Evolutionary conservation across 768 basidiomycete species (phyloP).

Genomic region (Psilocybe subaeruginosa): DNA sequence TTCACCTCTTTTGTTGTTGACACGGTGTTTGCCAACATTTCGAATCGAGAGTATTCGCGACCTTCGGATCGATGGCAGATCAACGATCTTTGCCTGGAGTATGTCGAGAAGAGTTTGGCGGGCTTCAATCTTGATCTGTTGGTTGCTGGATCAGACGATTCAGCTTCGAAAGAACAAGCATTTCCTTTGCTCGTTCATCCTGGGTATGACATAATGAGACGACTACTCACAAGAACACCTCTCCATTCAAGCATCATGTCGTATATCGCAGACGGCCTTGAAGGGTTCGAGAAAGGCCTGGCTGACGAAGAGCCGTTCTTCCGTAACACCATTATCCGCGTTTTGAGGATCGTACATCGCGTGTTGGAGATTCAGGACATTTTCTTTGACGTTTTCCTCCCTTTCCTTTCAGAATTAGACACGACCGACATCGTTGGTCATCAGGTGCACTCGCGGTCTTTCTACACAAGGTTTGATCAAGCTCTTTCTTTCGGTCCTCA

Average conservation of each 20-base stretch:
- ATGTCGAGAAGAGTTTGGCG: conserved; percentile 82
- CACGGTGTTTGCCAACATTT: conserved; percentile 81
- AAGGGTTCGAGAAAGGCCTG: conserved; percentile 72
- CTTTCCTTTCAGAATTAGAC: conserved; percentile 69
- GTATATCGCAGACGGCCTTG: conserved; percentile 80
- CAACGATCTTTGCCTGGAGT: conserved; percentile 83
- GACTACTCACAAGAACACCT: conserved; percentile 71
- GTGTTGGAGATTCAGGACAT: conserved; percentile 85
- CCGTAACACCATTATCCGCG: conserved; percentile 74
- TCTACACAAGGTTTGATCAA: conserved; percentile 76
- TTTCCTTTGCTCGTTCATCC: conserved; percentile 75
- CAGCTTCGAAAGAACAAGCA: conserved; percentile 49
- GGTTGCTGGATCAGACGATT: conserved; percentile 58
- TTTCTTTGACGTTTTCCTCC: conserved; percentile 87
- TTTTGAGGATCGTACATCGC: conserved; percentile 80
- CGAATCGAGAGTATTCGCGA: conserved; percentile 72
- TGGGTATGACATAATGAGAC: conserved; percentile 84
- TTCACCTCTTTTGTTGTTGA: conserved; percentile 89
- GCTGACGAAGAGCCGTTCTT: conserved; percentile 75
- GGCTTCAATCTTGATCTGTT: conserved; percentile 82
- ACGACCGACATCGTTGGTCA: conserved; percentile 49
- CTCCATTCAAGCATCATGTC: conserved; percentile 77
- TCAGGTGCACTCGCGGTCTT: conserved; percentile 62
- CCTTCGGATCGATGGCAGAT: conserved; percentile 85
- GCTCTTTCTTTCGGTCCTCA: conserved; percentile 69